Percentiles rank a stretch among this genome's conserved stretches.
Evolutionary conservation across 164 flowering plant species (phyloP).

Genomic region (Tinospora cordifolia): DNA sequence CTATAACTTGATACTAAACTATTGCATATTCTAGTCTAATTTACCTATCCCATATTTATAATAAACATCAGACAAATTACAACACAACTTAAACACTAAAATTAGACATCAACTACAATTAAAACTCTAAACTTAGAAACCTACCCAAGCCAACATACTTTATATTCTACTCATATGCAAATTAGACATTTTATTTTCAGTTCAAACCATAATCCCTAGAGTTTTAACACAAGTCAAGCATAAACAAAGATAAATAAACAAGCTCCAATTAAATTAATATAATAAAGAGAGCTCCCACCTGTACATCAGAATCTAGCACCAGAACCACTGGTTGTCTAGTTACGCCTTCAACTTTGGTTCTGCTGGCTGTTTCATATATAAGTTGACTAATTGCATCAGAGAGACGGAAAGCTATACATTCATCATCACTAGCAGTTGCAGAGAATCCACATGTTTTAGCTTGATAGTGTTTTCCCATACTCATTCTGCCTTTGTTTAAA

Average conservation of each 20-base stretch:
- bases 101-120: too few species aligned
- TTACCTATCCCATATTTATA: too few species aligned
- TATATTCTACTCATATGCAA: too few species aligned
- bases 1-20: too few species aligned
- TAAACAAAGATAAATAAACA: slow-evolving; percentile 1
- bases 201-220: too few species aligned
- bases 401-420: slow-evolving; percentile 17
- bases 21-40: too few species aligned
- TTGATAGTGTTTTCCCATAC: slow-evolving; percentile 23
- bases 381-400: slow-evolving; percentile 29
- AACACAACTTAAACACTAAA: too few species aligned
- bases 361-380: slow-evolving; percentile 37
- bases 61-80: too few species aligned
- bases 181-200: too few species aligned
- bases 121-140: too few species aligned
- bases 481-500: slow-evolving; percentile 47
- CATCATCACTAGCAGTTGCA: slow-evolving; percentile 15
- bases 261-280: background rate
- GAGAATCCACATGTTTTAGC: slow-evolving; percentile 22
- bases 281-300: slow-evolving; percentile 40
- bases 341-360: slow-evolving; percentile 26
- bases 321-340: slow-evolving; percentile 58
- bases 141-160: too few species aligned
- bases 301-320: slow-evolving; percentile 73
- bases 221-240: too few species aligned